Conservation (phyloP, 139 green algal species). For the Tetraselmis striata region DNA sequence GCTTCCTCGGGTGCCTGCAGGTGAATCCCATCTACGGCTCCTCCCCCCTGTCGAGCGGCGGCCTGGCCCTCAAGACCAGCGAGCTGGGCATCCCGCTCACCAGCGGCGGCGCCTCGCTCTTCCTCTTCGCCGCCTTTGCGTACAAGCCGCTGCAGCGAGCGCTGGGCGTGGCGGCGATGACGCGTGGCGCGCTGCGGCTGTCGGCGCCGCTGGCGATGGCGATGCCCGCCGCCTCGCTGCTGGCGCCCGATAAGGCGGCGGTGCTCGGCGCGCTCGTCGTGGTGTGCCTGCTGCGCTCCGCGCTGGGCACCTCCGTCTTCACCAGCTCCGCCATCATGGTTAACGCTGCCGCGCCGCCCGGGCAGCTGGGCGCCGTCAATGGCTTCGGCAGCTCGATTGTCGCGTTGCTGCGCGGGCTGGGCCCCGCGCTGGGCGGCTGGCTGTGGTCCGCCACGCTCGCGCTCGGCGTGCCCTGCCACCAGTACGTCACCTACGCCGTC, state of each 20-base stretch:
- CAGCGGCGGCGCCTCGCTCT: background rate
- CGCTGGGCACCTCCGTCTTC: constrained; percentile 31
- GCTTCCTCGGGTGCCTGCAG: no score
- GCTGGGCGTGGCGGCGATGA: constrained; percentile 6
- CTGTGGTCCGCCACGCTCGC: constrained; percentile 38
- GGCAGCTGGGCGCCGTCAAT: constrained; percentile 54
- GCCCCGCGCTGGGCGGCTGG: constrained; percentile 47
- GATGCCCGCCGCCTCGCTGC: constrained; percentile 32
- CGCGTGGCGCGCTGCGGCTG: constrained; percentile 29
- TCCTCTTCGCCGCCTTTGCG: background rate
- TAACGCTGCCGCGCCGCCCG: constrained; percentile 30
- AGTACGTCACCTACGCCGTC: constrained; percentile 54
- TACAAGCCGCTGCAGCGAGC: background rate
- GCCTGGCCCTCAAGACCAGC: background rate
- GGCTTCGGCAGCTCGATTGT: constrained; percentile 59
- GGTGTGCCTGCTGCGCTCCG: background rate
- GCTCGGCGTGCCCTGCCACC: constrained; percentile 30
- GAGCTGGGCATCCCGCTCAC: background rate
- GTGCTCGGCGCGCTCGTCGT: background rate
- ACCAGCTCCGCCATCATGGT: constrained; percentile 53
- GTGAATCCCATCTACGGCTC: background rate
- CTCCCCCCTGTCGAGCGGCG: background rate
- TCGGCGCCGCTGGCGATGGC: constrained; percentile 20
- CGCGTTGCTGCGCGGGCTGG: constrained; percentile 42
- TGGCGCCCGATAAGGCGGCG: background rate